Conservation (phyloP, 1,284 basidiomycete species). For the Erythrobasidium hasegawianum region DNA sequence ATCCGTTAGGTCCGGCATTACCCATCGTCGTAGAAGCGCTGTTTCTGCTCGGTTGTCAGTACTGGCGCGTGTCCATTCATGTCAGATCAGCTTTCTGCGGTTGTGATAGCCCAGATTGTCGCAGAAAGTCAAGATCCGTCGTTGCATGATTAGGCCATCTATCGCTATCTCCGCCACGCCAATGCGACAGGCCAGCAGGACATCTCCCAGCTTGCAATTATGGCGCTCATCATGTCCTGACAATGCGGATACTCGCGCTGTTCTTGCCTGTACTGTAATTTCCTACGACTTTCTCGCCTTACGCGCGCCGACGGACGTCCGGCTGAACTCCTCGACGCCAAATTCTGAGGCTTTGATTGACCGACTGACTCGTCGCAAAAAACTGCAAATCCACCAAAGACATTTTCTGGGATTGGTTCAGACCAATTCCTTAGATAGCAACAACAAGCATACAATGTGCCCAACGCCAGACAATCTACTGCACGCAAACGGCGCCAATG, state of each 20-base stretch:
- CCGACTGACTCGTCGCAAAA: neutral
- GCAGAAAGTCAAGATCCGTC: neutral
- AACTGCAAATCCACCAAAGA: too few species aligned
- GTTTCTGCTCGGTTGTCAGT: conserved; percentile 19
- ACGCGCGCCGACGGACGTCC: neutral
- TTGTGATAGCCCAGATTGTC: too few species aligned
- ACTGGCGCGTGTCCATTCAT: neutral
- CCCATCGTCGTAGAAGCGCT: conserved; percentile 32
- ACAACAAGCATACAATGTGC: conserved; percentile 8
- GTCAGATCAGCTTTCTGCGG: neutral
- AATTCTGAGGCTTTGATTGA: neutral
- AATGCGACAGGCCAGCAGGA: too few species aligned
- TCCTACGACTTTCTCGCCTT: too few species aligned
- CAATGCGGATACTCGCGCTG: too few species aligned
- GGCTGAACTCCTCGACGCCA: neutral
- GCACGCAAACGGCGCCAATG: conserved; percentile 21
- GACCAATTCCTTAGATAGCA: neutral
- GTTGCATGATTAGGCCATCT: neutral
- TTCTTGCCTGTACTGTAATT: too few species aligned
- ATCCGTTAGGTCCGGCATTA: neutral
- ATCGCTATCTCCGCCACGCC: too few species aligned
- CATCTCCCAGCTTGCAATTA: too few species aligned
- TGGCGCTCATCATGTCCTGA: too few species aligned
- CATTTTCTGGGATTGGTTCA: neutral
- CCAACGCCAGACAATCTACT: conserved; percentile 22